Conservation (phyloP, 129 eudicot genomes). For the Lactuca saligna region DNA sequence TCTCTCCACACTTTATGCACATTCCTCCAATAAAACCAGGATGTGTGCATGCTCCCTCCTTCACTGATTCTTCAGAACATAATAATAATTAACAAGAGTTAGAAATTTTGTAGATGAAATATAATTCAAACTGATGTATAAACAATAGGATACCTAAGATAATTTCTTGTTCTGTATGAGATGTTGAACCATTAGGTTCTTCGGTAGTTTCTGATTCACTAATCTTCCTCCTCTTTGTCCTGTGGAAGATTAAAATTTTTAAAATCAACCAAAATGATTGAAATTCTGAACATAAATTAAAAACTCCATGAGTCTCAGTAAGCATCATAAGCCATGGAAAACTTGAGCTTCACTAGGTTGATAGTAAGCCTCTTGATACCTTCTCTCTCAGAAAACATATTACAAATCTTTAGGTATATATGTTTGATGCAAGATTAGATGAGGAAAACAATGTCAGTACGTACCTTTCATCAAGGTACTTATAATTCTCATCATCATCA, state of each 20-base stretch:
- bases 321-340: slow-evolving; percentile 2
- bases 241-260: slow-evolving; percentile 25
- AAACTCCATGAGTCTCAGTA: neutral
- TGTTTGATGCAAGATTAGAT: slow-evolving; percentile 5
- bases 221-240: slow-evolving; percentile 65
- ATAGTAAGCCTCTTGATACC: slow-evolving; percentile 13
- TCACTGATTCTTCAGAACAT: slow-evolving; percentile 47
- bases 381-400: slow-evolving; percentile 18
- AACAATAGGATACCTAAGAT: slow-evolving; percentile 36
- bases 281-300: neutral
- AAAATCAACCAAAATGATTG: neutral
- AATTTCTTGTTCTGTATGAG: slow-evolving; percentile 29
- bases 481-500: slow-evolving; percentile 17
- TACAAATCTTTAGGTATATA: neutral
- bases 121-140: slow-evolving; percentile 10
- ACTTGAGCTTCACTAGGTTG: slow-evolving; percentile 3
- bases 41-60: slow-evolving; percentile 54
- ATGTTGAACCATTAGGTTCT: slow-evolving; percentile 40
- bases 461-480: slow-evolving; percentile 28
- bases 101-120: neutral
- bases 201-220: slow-evolving; percentile 32
- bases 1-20: slow-evolving; percentile 82
- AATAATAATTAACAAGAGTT: slow-evolving; percentile 14
- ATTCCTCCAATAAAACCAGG: slow-evolving; percentile 73
- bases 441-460: slow-evolving; percentile 9